Evolutionary conservation across 2,329 filamentous ascomycete species (phyloP), one percentile per base, ranked within the genome.

Genomic region (Venturia asperata): DNA sequence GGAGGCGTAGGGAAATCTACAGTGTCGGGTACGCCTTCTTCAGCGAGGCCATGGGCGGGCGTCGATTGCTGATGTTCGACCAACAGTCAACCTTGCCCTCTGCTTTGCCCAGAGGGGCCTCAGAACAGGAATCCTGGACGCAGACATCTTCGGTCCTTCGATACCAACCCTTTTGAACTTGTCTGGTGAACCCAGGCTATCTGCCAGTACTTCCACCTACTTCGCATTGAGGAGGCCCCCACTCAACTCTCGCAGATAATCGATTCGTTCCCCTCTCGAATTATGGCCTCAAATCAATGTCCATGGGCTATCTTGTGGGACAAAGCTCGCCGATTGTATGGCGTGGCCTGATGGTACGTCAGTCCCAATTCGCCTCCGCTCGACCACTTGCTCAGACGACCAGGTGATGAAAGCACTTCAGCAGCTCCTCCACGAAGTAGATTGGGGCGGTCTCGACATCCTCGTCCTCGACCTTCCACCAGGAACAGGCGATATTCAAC

Each of bases 1-100:
- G 94, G 94, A 2, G 94, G 94, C n/a, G 94, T 99, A 0, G 94
- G 94, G 1, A 99, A 99, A 75, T 96, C 91, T 70, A 99, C 94
- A 9, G 87, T 97, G 56, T 88, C 93, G 66, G 89, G 90, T 90
- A 72, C 21, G 13, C 63, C 77, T 58, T 9, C 30, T 39, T 13
- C 39, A 27, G 13, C 30, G 30, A 6, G 30, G 30, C 30, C 56
- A 60, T 65, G 15, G 34, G 21, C 9, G 10, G 39, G 42, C 30
- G 39, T 49, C 39, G 17, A 49, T 15, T 7, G 27, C 34, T 62
- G 52, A 60, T 49, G 21, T 7, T 55, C 5, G 21, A 41, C n/a
- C 21, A 7, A 15, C 42, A 82, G 82, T 81, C 41, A 99, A 99
- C 71, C 81, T 99, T 30, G 90, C 94, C 0, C 82, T 99, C 0